Base-by-base conservation (phyloP, 1,139 yeast genomes). In the Lizanozyma gosingica region DNA sequence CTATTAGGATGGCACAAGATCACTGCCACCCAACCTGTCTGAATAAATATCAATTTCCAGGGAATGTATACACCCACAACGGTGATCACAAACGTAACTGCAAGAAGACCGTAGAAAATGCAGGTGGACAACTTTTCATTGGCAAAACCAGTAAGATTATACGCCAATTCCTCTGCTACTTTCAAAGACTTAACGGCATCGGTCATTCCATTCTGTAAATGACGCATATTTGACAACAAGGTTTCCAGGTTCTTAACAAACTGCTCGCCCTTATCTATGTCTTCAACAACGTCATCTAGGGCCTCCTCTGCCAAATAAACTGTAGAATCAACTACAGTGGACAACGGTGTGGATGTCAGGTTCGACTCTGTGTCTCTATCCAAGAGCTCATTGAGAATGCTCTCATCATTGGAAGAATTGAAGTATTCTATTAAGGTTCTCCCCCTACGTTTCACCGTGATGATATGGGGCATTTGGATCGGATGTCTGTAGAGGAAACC, bases 401-500 rank as follows among this genome's bases (percentile, higher is more conserved):
- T 67, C 8, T 52, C 51, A 16, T 62, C 67, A 2, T 55, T 52
- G 2, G 62, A 52, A 18, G 59, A 63, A 37, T 56, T 59, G 38
- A 70, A 54, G 44, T 59, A 70, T 9, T 61, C 61, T 45, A 65
- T 56, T n/a, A 70, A 49, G 3, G 71, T 58, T 42, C 67, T 73
- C 3, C 75, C 74, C 37, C 75, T 51, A 38, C 55, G 59, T 45
- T 63, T 65, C 9, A 67, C 71, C 39, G 55, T 57, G 29, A 47
- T 47, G 27, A 67, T 61, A 22, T 65, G 67, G 1, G 69, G 64
- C 2, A 57, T 53, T 34, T 58, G 52, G 65, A 62, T 65, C 2
- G 76, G 75, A 43, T 70, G 76, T 34, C 73, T 50, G 45, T 65
- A 58, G 29, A 65, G 55, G 45, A 65, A 70, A 1, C 71, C 73